phyloP scores from a whole-genome alignment of 495 filamentous ascomycete species.

The Aspergillus panamensis region DNA sequence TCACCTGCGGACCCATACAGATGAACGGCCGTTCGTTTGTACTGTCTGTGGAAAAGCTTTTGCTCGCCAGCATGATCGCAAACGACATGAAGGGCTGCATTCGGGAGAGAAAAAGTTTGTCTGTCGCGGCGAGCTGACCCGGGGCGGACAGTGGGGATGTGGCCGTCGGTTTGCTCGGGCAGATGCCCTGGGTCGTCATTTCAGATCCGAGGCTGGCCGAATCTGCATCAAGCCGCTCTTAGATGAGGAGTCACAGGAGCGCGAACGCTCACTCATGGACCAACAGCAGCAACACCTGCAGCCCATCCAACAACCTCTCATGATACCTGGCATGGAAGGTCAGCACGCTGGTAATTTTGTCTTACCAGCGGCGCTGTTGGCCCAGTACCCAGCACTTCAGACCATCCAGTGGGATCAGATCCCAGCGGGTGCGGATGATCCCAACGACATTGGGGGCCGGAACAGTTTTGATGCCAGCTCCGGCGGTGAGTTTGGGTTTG shows the following conservation, averaged over 20 bases:
- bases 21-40: constrained; percentile 91
- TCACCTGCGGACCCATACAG: constrained; percentile 89
- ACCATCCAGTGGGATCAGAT: constrained; percentile 74
- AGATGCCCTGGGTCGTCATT: constrained; percentile 94
- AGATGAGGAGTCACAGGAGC: constrained; percentile 81
- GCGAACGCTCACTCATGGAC: constrained; percentile 63
- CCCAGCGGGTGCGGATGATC: constrained; percentile 50
- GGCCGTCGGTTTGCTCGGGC: constrained; percentile 90
- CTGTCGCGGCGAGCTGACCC: constrained; percentile 83
- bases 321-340: constrained; percentile 41
- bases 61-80: constrained; percentile 88
- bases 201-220: constrained; percentile 89
- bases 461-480: constrained; percentile 90
- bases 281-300: constrained; percentile 54
- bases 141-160: constrained; percentile 85
- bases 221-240: constrained; percentile 94
- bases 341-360: constrained; percentile 53
- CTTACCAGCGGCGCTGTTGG: constrained; percentile 82
- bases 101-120: constrained; percentile 97
- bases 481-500: constrained; percentile 51
- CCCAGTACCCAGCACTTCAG: constrained; percentile 87
- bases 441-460: constrained; percentile 71
- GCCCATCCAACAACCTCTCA: constrained; percentile 41
- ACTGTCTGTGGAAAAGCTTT: constrained; percentile 96
- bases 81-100: constrained; percentile 86